These are phyloP conservation scores for Podospora tetraspora DNA, from an alignment of 495 filamentous ascomycete genomes.

Conservation along the genomic window DNA sequence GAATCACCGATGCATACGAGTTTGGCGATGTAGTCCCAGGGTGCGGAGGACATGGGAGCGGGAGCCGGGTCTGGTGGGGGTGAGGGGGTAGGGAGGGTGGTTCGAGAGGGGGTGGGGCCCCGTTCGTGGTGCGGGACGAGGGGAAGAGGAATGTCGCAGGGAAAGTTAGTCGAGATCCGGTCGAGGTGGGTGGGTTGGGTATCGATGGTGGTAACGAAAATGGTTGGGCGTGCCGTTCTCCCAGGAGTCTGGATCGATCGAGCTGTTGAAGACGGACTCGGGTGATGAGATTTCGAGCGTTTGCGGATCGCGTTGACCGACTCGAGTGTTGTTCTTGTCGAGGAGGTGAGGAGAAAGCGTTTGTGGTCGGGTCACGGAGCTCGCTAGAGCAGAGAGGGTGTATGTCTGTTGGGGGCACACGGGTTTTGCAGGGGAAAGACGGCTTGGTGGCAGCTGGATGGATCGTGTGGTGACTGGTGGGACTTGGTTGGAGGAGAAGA, in stretches of 20 bases:
- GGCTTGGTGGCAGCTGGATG: neutral
- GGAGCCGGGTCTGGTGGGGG: constrained; percentile 6
- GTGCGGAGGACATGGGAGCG: constrained; percentile 46
- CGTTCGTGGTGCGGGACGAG: neutral
- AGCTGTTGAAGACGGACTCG: neutral
- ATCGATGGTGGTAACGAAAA: neutral
- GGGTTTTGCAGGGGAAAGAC: neutral
- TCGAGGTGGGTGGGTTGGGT: neutral
- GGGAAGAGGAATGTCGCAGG: neutral
- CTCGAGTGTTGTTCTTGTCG: neutral
- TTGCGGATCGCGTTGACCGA: neutral
- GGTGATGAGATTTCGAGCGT: neutral
- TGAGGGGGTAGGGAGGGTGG: neutral
- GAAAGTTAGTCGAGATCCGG: neutral
- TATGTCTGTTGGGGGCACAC: neutral
- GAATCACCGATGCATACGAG: constrained; percentile 96
- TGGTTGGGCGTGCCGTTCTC: neutral
- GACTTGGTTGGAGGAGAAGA: neutral
- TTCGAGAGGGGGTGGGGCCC: constrained; percentile 1
- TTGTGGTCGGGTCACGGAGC: neutral
- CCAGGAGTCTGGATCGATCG: neutral
- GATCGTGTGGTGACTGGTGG: neutral
- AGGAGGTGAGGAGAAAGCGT: neutral
- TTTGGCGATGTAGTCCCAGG: constrained; percentile 99
- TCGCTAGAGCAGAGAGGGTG: neutral